These are phyloP conservation scores for Blastobotrys illinoisensis DNA, from an alignment of 1,139 yeast species.

Conservation along the genomic window DNA sequence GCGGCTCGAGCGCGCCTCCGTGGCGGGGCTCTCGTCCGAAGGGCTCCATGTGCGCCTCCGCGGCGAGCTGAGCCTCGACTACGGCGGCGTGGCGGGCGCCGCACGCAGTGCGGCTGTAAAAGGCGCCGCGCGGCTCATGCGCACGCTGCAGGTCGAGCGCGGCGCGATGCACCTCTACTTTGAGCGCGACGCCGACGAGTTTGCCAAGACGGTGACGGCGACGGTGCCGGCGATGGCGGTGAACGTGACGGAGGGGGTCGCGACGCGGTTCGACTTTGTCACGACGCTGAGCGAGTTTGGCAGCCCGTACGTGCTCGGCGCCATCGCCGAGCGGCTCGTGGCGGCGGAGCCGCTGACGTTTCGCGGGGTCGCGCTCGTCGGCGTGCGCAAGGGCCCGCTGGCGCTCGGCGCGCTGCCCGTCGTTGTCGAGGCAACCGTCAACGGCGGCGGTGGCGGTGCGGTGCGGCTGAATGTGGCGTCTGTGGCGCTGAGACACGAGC, in stretches of 20 bases:
- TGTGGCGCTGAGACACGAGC: not conserved
- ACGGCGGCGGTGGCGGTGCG: constrained; percentile 8
- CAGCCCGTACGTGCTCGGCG: constrained; percentile 18
- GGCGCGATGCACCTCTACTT: constrained; percentile 17
- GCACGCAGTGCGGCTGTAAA: constrained; percentile 14
- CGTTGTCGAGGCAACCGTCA: constrained; percentile 17
- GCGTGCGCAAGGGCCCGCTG: constrained; percentile 18
- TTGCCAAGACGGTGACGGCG: constrained; percentile 20
- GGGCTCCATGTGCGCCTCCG: constrained; percentile 17
- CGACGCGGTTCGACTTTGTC: constrained; percentile 20
- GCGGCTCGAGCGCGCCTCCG: constrained; percentile 11
- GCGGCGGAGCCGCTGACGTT: constrained; percentile 19
- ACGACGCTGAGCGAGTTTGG: constrained; percentile 25
- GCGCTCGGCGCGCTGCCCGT: constrained; percentile 21
- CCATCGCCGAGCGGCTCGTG: constrained; percentile 20
- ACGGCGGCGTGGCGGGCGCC: constrained; percentile 14
- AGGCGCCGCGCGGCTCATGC: constrained; percentile 12
- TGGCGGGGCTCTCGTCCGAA: constrained; percentile 16
- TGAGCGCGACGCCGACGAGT: constrained; percentile 11
- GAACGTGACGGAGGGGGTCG: constrained; percentile 14
- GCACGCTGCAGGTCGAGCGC: constrained; percentile 14
- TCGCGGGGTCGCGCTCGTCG: constrained; percentile 15
- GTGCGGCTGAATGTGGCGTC: constrained; percentile 7
- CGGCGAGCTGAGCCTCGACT: constrained; percentile 17
- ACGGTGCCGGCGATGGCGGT: constrained; percentile 20